Base-by-base conservation (phyloP, 1,284 basidiomycete genomes). In the Cryptococcus sp. region DNA sequence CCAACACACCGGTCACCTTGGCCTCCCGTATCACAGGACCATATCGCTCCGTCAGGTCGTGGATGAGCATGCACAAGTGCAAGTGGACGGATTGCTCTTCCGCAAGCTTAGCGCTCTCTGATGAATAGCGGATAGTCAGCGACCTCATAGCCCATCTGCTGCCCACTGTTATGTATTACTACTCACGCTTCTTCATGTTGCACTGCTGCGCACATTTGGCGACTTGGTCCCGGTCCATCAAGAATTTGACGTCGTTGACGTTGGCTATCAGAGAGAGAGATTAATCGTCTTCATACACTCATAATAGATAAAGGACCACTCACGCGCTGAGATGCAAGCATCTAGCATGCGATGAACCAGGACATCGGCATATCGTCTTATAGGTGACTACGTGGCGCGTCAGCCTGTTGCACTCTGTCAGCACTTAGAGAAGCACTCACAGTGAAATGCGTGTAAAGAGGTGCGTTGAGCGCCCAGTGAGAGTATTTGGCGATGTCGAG, bases 121-220 rank as follows among this genome's bases (percentile, higher is more conserved):
- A 13, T 5, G 8, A 35, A 13, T 35, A 35, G 30, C 7, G 30
- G 13, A 35, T 27, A 38, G 5, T 40, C 45, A 57, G 53, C 55
- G 25, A 49, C 16, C 19, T 35, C 30, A 35, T 35, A 13, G 10
- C 30, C 13, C 8, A 35, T 35, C 25, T 35, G 30, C 30, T 35
- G 30, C 30, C 30, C 30, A 10, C 30, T 35, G 3, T 19, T 27
- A 20, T 7, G 27, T 11, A 6, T 13, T 5, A 13, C 16, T 17
- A 62, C 66, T 51, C 51, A 73, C 72, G 67, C 58, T 76, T 77
- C 73, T 80, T 93, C 89, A 93, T 94, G 80, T 96, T 96, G 80
- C 93, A 96, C 73, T 95, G 92, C 73, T 96, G 95, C 50, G 96
- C 95, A 47, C 96, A 86, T 82, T 99, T 98, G 52, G 93, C 92